A percentile compares a stretch with the other conserved stretches of the same genome.
These are phyloP conservation scores for Chrysopogon serrulatus DNA, from an alignment of 176 grass and related monocot species.

Conservation along the genomic window DNA sequence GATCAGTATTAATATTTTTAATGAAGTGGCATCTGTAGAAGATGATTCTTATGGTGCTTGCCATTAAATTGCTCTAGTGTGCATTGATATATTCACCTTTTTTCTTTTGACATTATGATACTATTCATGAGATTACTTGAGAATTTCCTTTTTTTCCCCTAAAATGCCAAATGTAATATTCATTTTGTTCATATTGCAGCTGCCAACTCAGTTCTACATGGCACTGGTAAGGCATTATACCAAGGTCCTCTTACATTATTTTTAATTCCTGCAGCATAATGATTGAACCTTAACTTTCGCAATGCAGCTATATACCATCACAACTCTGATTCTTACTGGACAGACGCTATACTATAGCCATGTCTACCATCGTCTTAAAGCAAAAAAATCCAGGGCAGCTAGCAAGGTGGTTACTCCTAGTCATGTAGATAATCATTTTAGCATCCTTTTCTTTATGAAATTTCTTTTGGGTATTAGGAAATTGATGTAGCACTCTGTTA, in stretches of 20 bases:
- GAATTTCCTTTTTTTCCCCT: background rate
- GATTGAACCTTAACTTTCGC: slow-evolving; percentile 9
- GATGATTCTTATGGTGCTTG: background rate
- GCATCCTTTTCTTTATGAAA: background rate
- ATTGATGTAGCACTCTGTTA: background rate
- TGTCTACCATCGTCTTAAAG: slow-evolving; percentile 56
- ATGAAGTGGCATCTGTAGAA: background rate
- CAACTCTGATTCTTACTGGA: slow-evolving; percentile 56
- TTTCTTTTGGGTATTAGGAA: background rate
- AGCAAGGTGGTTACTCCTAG: slow-evolving; percentile 40
- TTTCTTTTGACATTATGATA: background rate
- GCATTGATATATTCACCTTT: background rate
- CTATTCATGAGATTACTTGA: background rate
- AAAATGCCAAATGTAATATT: slow-evolving; percentile 23
- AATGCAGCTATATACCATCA: slow-evolving; percentile 89
- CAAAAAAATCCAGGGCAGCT: slow-evolving; percentile 34
- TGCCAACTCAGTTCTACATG: slow-evolving; percentile 94
- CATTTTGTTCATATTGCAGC: slow-evolving; percentile 51
- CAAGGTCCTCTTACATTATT: slow-evolving; percentile 13
- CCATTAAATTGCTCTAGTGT: background rate
- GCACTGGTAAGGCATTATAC: slow-evolving; percentile 67
- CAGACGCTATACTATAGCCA: slow-evolving; percentile 81
- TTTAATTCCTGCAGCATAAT: background rate
- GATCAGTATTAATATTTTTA: background rate
- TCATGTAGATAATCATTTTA: slow-evolving; percentile 3